Conservation (phyloP, 345 rosid species). For the Iberis pinnata region DNA sequence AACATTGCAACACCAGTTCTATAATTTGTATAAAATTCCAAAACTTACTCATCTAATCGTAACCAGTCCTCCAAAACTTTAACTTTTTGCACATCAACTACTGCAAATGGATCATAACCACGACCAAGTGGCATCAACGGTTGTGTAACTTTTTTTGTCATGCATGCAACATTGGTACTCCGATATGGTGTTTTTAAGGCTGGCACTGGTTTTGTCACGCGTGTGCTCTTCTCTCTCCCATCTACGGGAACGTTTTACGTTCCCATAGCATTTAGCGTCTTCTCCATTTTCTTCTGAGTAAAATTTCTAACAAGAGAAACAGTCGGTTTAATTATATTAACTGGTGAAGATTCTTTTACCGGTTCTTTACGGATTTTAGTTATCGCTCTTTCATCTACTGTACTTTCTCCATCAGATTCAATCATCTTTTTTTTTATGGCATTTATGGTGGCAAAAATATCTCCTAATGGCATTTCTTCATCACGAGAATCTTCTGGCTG, state of each 20-base stretch:
- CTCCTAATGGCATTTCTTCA: not conserved
- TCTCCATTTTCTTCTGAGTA: not conserved
- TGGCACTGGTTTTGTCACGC: not conserved
- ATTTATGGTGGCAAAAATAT: not conserved
- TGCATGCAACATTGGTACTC: not conserved
- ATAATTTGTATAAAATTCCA: no score
- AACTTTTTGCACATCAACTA: not conserved
- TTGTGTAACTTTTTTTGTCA: not conserved
- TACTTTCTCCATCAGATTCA: not conserved
- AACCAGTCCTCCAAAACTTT: not conserved
- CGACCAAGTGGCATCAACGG: not conserved
- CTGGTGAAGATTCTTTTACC: not conserved
- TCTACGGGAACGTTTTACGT: not conserved
- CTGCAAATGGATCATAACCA: no score
- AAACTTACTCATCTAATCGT: no score
- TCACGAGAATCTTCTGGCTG: not conserved
- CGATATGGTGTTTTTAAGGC: not conserved
- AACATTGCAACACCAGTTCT: not conserved
- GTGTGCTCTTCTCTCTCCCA: not conserved
- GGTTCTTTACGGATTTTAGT: not conserved
- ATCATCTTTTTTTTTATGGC: not conserved
- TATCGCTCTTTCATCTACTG: not conserved
- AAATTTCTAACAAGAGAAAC: not conserved
- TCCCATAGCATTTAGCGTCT: not conserved
- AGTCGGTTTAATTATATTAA: not conserved